Conservation (phyloP, 805 yeast genomes). For the Blastobotrys americana region DNA sequence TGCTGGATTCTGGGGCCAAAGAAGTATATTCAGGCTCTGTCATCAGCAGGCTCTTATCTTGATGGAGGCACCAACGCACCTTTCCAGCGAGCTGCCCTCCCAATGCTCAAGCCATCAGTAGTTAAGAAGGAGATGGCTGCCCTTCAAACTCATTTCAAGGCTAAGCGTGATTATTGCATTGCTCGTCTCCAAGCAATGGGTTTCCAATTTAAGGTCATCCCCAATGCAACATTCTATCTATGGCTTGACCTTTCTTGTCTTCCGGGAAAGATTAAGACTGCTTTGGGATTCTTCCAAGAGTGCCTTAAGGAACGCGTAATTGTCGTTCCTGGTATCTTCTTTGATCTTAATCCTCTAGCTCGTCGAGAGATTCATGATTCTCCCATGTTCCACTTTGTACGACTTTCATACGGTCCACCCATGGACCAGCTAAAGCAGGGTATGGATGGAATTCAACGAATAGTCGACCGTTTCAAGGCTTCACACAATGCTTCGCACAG, state of each 20-base stretch:
- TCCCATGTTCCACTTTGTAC: slow-evolving; percentile 51
- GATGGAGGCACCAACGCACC: slow-evolving; percentile 60
- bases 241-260: slow-evolving; percentile 52
- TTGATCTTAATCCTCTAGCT: slow-evolving; percentile 49
- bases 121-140: slow-evolving; percentile 51
- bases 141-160: slow-evolving; percentile 48
- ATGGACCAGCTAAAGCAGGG: slow-evolving; percentile 43
- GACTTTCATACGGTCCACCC: slow-evolving; percentile 57
- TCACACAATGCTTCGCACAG: slow-evolving; percentile 1
- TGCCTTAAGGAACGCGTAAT: slow-evolving; percentile 53
- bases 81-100: slow-evolving; percentile 53
- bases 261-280: slow-evolving; percentile 49
- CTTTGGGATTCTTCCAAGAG: slow-evolving; percentile 58
- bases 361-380: slow-evolving; percentile 45
- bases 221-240: slow-evolving; percentile 52
- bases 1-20: slow-evolving; percentile 61
- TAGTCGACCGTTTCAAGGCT: slow-evolving; percentile 24
- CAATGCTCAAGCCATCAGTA: slow-evolving; percentile 44
- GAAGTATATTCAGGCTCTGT: slow-evolving; percentile 46
- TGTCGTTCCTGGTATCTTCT: slow-evolving; percentile 57
- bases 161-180: slow-evolving; percentile 51
- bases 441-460: slow-evolving; percentile 53
- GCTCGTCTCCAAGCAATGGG: slow-evolving; percentile 47
- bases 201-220: slow-evolving; percentile 42
- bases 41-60: slow-evolving; percentile 52